These are phyloP conservation scores for Perkinsus olseni DNA, from an alignment of 169 alveolate species.

Conservation along the genomic window DNA sequence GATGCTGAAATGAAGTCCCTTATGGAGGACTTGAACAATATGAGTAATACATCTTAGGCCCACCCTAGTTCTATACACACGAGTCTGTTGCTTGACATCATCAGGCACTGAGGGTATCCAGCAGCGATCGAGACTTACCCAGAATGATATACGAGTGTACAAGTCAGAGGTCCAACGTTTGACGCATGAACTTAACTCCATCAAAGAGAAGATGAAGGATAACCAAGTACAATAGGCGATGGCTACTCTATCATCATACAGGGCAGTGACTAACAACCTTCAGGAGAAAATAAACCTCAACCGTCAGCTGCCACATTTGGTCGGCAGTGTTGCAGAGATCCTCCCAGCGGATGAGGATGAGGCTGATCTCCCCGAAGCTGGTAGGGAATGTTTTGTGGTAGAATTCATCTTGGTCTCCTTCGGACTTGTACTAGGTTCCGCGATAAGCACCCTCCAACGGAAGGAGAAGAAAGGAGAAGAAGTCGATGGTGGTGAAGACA, in stretches of 20 bases:
- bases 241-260: too few species aligned
- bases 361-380: slow-evolving; percentile 25
- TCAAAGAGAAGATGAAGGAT: slow-evolving; percentile 45
- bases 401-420: not conserved
- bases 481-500: slow-evolving; percentile 77
- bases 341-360: slow-evolving; percentile 44
- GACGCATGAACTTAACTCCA: slow-evolving; percentile 21
- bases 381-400: slow-evolving; percentile 28
- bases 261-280: slow-evolving; percentile 29
- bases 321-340: slow-evolving; percentile 95
- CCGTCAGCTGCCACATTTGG: slow-evolving; percentile 96
- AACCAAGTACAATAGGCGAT: slow-evolving; percentile 9
- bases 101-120: slow-evolving; percentile 1
- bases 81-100: not conserved
- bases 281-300: slow-evolving; percentile 88
- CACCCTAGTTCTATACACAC: too few species aligned
- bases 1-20: not conserved
- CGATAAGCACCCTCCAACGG: slow-evolving; percentile 18
- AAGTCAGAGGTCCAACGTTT: slow-evolving; percentile 24
- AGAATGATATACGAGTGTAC: slow-evolving; percentile 44
- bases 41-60: not conserved
- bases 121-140: slow-evolving; percentile 37
- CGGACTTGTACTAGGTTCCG: slow-evolving; percentile 24
- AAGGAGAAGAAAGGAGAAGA: slow-evolving; percentile 24
- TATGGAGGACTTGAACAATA: not conserved